Evolutionary conservation across 495 filamentous ascomycete genomes (phyloP).

Genomic region (Penicillium psychrofluorescens): DNA sequence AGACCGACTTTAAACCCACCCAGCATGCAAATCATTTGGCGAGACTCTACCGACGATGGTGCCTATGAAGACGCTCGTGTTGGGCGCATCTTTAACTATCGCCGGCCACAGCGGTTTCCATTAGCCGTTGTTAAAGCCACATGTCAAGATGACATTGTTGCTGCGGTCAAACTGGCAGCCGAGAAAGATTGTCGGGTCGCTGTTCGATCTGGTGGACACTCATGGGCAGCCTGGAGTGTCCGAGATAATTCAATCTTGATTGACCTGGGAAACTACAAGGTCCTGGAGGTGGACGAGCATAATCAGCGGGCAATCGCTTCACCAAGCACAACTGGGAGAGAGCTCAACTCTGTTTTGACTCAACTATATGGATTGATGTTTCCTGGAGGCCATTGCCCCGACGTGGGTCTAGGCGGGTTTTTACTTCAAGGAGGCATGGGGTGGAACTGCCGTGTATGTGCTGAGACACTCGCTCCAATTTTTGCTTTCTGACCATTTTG

Average conservation of each 20-base stretch:
- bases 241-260: conserved; percentile 43
- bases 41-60: conserved; percentile 1
- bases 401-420: conserved; percentile 50
- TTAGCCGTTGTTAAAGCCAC: conserved; percentile 37
- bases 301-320: conserved; percentile 28
- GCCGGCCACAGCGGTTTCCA: conserved; percentile 32
- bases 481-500: neutral
- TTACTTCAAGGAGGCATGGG: conserved; percentile 50
- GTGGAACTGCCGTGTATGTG: conserved; percentile 43
- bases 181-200: conserved; percentile 32
- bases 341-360: conserved; percentile 32
- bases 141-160: conserved; percentile 27
- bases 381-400: conserved; percentile 47
- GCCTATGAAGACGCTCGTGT: conserved; percentile 26
- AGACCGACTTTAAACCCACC: neutral
- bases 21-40: conserved; percentile 10
- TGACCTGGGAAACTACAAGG: conserved; percentile 32
- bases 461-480: neutral
- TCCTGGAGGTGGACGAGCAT: conserved; percentile 27
- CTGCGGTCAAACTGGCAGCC: conserved; percentile 37
- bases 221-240: conserved; percentile 46
- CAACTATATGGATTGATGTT: conserved; percentile 33
- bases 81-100: conserved; percentile 29
- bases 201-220: conserved; percentile 48
- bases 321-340: conserved; percentile 35